Evolutionary conservation across 345 rosid species (phyloP).

Genomic region (Eucalyptus virginea): DNA sequence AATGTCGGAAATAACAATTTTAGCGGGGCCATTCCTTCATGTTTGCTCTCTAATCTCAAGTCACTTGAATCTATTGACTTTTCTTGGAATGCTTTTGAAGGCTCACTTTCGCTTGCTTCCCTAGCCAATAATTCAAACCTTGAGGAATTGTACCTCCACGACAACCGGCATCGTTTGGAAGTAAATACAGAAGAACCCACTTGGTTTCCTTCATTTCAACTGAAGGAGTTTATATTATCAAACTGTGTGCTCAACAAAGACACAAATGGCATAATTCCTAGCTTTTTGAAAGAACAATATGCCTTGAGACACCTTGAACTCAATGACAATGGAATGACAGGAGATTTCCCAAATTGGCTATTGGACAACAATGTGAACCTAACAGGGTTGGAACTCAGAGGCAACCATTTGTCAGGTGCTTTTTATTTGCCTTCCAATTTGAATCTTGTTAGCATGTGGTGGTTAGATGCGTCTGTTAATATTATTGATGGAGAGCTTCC

Average conservation of each 20-base stretch:
- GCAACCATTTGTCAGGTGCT: not conserved
- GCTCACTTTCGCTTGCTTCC: not conserved
- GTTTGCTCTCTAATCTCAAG: not conserved
- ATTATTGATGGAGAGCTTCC: not conserved
- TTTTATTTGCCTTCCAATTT: not conserved
- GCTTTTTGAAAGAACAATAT: not conserved
- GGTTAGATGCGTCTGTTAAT: not conserved
- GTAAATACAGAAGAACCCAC: not conserved
- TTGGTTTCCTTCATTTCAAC: not conserved
- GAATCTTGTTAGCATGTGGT: fast-evolving
- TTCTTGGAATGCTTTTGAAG: not conserved
- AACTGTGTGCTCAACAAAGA: not conserved
- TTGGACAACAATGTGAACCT: constrained; percentile 4
- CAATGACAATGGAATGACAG: not conserved
- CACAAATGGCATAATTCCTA: not conserved
- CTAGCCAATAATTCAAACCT: not conserved
- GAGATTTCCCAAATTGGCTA: constrained; percentile 5
- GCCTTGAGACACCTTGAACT: not conserved
- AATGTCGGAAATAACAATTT: fast-evolving
- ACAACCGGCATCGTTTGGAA: not conserved
- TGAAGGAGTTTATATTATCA: fast-evolving
- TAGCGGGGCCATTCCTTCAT: not conserved
- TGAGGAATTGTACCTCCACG: fast-evolving
- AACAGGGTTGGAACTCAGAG: fast-evolving
- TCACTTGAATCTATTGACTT: not conserved